phyloP scores from a whole-genome alignment of 805 yeast species.

The Saccharomycopsis fermentans region DNA sequence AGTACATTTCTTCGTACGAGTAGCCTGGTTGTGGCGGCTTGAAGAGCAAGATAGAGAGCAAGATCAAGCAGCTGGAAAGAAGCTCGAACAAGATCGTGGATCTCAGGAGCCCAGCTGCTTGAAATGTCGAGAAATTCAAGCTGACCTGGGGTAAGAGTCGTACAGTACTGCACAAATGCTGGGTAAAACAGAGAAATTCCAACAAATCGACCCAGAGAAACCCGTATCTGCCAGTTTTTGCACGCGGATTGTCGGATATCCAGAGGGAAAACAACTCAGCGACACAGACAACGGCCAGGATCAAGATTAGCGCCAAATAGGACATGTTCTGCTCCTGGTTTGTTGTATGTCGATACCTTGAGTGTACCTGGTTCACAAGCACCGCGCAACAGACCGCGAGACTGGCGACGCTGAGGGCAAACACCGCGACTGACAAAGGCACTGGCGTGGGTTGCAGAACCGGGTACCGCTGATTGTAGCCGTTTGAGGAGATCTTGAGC shows the following conservation, averaged over 20 bases:
- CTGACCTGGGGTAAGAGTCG: neutral
- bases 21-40: neutral
- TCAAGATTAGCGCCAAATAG: neutral
- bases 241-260: too few species aligned
- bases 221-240: slow-evolving; percentile 1
- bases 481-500: neutral
- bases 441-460: neutral
- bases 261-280: too few species aligned
- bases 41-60: neutral
- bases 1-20: neutral
- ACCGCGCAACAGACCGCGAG: neutral
- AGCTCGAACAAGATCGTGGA: neutral
- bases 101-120: neutral
- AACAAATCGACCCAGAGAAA: slow-evolving; percentile 4
- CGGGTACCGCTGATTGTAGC: neutral
- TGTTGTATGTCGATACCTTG: neutral
- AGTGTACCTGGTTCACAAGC: neutral
- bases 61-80: neutral
- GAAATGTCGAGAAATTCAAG: neutral
- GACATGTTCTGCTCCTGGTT: neutral
- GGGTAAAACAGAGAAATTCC: neutral
- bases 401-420: neutral
- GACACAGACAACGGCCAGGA: neutral
- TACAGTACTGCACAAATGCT: neutral
- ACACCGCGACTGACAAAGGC: neutral